Percentiles rank a stretch among this genome's conserved stretches.
Evolutionary conservation across 176 grass and related monocot genomes (phyloP).

Genomic region (Cenchrus americanus): DNA sequence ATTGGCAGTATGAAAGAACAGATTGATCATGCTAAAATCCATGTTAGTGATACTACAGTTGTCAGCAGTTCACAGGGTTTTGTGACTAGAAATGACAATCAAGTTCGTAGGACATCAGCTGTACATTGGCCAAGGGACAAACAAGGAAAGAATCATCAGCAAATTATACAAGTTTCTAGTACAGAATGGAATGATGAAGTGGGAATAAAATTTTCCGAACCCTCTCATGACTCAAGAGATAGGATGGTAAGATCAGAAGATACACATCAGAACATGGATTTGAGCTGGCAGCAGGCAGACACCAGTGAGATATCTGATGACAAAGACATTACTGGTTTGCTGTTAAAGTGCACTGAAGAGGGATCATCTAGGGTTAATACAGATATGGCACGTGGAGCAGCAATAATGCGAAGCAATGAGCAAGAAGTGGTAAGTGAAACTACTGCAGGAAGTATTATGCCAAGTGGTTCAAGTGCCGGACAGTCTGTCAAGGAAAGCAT

Average conservation of each 20-base stretch:
- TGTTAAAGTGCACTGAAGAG: slow-evolving; percentile 15
- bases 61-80: slow-evolving; percentile 38
- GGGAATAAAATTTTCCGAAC: slow-evolving; percentile 33
- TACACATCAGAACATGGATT: slow-evolving; percentile 39
- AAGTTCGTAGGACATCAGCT: slow-evolving; percentile 31
- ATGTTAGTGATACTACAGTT: slow-evolving; percentile 33
- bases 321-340: slow-evolving; percentile 40
- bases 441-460: slow-evolving; percentile 37
- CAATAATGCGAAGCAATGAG: slow-evolving; percentile 24
- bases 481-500: slow-evolving; percentile 54
- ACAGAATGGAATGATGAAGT: slow-evolving; percentile 29
- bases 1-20: slow-evolving; percentile 35
- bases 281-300: slow-evolving; percentile 45
- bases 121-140: slow-evolving; percentile 28
- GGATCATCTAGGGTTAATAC: slow-evolving; percentile 31
- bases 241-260: slow-evolving; percentile 40
- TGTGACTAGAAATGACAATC: slow-evolving; percentile 36
- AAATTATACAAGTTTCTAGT: slow-evolving; percentile 36
- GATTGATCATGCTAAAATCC: slow-evolving; percentile 26
- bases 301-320: slow-evolving; percentile 31
- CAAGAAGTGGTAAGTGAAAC: slow-evolving; percentile 41
- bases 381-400: slow-evolving; percentile 29
- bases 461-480: slow-evolving; percentile 49
- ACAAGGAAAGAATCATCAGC: slow-evolving; percentile 29
- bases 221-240: slow-evolving; percentile 36